Conservation (phyloP, 164 flowering plant genomes). For the Cinnamomum chago region DNA sequence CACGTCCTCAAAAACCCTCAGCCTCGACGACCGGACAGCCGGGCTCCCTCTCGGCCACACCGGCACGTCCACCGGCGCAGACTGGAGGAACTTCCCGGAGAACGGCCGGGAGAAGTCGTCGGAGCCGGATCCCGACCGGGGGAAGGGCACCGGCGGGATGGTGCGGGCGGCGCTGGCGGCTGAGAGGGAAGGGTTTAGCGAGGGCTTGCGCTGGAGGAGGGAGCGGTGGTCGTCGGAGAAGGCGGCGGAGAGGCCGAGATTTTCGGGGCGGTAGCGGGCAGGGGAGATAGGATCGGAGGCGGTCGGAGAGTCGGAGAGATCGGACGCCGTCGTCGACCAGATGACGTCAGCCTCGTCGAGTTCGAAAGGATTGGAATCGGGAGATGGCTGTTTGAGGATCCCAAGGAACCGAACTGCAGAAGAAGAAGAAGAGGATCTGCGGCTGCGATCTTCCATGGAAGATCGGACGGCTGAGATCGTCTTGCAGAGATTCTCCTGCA, state of each 20-base stretch:
- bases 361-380: slow-evolving; percentile 28
- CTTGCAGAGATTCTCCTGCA: not conserved
- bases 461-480: not conserved
- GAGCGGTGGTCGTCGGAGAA: slow-evolving; percentile 27
- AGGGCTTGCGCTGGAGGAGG: slow-evolving; percentile 28
- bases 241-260: slow-evolving; percentile 46
- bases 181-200: slow-evolving; percentile 32
- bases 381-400: slow-evolving; percentile 23
- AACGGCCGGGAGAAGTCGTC: slow-evolving; percentile 5
- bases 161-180: slow-evolving; percentile 30
- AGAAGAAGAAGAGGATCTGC: slow-evolving; percentile 5
- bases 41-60: slow-evolving; percentile 25
- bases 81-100: slow-evolving; percentile 27
- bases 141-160: slow-evolving; percentile 24
- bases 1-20: slow-evolving; percentile 16
- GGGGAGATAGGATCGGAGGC: slow-evolving; percentile 5
- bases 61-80: slow-evolving; percentile 68
- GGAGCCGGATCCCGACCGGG: slow-evolving; percentile 24
- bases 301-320: slow-evolving; percentile 17
- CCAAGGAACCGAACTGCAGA: slow-evolving; percentile 30
- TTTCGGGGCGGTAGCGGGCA: slow-evolving; percentile 16
- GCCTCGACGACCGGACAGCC: slow-evolving; percentile 18
- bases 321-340: slow-evolving; percentile 31
- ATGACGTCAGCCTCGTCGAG: slow-evolving; percentile 51
- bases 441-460: slow-evolving; percentile 4